Percentiles rank a stretch among this genome's conserved stretches.
Evolutionary conservation across 2,329 filamentous ascomycete species (phyloP).

Genomic region (Rhynchosporium graminicola): DNA sequence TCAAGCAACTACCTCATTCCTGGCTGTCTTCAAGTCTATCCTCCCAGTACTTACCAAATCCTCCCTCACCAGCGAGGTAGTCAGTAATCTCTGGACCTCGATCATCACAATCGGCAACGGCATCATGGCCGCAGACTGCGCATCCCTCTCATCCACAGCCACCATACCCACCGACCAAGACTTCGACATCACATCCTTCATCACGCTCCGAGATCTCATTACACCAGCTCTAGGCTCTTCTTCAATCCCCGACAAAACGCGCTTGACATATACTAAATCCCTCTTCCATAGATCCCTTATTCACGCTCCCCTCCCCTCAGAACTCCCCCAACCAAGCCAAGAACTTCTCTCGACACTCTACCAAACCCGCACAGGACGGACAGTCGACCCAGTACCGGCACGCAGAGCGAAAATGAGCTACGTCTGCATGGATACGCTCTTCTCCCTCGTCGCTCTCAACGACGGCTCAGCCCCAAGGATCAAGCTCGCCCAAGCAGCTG

Average conservation of each 20-base stretch:
- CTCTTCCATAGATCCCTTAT: constrained; percentile 84
- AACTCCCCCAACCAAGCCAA: constrained; percentile 53
- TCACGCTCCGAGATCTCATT: constrained; percentile 67
- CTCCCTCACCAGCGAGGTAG: constrained; percentile 49
- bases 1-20: constrained; percentile 69
- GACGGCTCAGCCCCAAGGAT: constrained; percentile 41
- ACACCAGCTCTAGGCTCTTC: constrained; percentile 70
- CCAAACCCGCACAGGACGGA: constrained; percentile 67
- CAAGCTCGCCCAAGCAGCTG: constrained; percentile 69
- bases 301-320: constrained; percentile 62
- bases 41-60: constrained; percentile 59
- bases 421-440: constrained; percentile 77
- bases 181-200: constrained; percentile 80
- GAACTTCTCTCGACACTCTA: constrained; percentile 64
- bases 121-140: constrained; percentile 67
- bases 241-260: constrained; percentile 64
- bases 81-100: constrained; percentile 67
- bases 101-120: constrained; percentile 66
- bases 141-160: constrained; percentile 45
- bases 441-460: constrained; percentile 62
- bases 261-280: constrained; percentile 69
- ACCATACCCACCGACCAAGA: constrained; percentile 67
- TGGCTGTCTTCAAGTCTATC: constrained; percentile 67
- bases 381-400: constrained; percentile 65
- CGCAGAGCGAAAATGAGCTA: constrained; percentile 74